These are phyloP conservation scores for Trichoderma koningii DNA, from an alignment of 2,329 filamentous ascomycete species.

Conservation along the genomic window DNA sequence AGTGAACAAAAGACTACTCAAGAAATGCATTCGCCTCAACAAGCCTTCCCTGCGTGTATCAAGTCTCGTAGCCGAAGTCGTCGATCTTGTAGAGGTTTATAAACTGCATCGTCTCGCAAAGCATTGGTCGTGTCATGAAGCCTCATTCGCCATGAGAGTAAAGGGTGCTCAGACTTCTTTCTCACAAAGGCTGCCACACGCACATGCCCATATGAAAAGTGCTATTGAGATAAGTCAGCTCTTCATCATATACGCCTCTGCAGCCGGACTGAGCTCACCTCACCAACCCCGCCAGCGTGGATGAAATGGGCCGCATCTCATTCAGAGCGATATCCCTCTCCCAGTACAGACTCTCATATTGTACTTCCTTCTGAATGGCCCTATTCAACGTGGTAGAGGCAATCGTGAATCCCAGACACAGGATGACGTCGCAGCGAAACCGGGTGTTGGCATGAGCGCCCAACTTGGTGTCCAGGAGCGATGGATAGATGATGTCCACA, in stretches of 20 bases:
- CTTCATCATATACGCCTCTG: too few relatives aligned
- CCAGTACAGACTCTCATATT: neutral
- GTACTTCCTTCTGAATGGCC: neutral
- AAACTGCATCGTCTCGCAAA: neutral
- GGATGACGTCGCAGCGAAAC: neutral
- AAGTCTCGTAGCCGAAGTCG: too few relatives aligned
- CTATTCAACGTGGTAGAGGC: neutral
- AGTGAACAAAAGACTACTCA: too few relatives aligned
- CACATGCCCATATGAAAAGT: conserved; percentile 16
- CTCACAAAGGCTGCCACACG: neutral
- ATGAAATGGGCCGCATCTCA: conserved; percentile 8
- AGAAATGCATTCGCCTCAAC: too few relatives aligned
- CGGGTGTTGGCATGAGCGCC: neutral
- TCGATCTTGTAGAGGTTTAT: neutral
- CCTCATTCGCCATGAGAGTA: neutral
- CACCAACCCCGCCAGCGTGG: neutral
- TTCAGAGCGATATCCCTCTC: neutral
- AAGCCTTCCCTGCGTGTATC: too few relatives aligned
- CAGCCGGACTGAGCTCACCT: neutral
- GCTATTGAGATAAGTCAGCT: neutral
- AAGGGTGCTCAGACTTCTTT: neutral
- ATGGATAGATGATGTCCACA: neutral
- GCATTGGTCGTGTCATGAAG: too few relatives aligned
- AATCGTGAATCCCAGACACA: conserved; percentile 12
- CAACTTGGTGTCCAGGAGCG: neutral